These are phyloP conservation scores for Exobasidium rhododendri DNA, from an alignment of 1,284 basidiomycete species.

Conservation along the genomic window DNA sequence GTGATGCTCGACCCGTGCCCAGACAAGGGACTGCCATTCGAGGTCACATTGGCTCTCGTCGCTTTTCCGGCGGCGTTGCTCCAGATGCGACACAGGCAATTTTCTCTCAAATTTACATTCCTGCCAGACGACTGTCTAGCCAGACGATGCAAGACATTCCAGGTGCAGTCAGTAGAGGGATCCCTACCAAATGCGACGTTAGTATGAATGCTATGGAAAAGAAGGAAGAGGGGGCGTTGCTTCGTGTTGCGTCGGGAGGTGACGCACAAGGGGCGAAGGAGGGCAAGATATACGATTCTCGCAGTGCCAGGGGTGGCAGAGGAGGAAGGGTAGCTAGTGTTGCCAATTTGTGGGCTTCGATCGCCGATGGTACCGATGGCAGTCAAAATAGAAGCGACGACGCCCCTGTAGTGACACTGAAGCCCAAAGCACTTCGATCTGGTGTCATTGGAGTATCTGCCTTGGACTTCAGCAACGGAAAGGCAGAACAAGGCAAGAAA, in stretches of 20 bases:
- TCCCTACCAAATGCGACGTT: background rate
- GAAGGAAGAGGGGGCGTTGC: background rate
- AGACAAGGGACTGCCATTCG: constrained; percentile 34
- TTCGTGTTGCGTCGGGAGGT: background rate
- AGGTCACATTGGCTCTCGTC: background rate
- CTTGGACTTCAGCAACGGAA: constrained; percentile 37
- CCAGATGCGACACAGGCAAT: constrained; percentile 25
- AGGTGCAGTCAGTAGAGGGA: constrained; percentile 7
- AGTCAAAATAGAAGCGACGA: background rate
- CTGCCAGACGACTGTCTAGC: constrained; percentile 12
- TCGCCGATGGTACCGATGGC: constrained; percentile 30
- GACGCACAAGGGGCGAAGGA: background rate
- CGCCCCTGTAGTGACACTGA: constrained; percentile 20
- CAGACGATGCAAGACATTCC: background rate
- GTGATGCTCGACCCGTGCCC: constrained; percentile 25
- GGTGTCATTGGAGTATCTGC: constrained; percentile 30
- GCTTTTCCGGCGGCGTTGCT: constrained; percentile 4
- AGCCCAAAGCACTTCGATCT: constrained; percentile 32
- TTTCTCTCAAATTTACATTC: constrained; percentile 24
- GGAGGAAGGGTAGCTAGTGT: constrained; percentile 73
- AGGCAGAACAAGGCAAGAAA: constrained; percentile 16
- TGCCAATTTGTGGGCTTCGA: constrained; percentile 67
- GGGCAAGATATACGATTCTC: constrained; percentile 3
- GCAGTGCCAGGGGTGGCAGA: constrained; percentile 69
- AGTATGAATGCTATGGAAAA: background rate